These are phyloP conservation scores for Aspergillus sp. DNA, from an alignment of 2,329 filamentous ascomycete genomes.

Conservation along the genomic window DNA sequence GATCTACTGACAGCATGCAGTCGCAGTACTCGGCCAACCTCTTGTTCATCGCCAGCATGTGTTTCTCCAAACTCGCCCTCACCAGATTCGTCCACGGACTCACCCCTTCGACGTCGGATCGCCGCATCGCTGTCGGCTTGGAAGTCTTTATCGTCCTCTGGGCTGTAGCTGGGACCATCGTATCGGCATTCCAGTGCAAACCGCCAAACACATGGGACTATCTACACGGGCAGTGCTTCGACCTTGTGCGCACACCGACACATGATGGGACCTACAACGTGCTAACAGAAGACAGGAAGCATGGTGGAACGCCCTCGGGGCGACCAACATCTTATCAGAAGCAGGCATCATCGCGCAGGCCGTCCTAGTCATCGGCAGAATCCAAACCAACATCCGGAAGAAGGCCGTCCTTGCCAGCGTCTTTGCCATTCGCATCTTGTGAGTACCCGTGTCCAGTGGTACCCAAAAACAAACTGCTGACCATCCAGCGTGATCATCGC, in stretches of 20 bases:
- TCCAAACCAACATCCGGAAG: constrained; percentile 19
- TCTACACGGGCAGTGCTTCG: constrained; percentile 16
- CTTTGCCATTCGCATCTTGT: constrained; percentile 24
- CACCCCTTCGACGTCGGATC: constrained; percentile 18
- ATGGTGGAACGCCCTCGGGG: constrained; percentile 24
- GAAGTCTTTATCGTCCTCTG: constrained; percentile 14
- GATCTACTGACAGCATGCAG: constrained; percentile 6
- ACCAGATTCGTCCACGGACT: constrained; percentile 22
- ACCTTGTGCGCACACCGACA: constrained; percentile 13
- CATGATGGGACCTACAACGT: background rate
- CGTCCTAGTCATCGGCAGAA: constrained; percentile 18
- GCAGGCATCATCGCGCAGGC: constrained; percentile 21
- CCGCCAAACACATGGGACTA: constrained; percentile 18
- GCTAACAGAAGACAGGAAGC: constrained; percentile 12
- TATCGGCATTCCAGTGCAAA: constrained; percentile 19
- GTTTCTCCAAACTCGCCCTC: constrained; percentile 24
- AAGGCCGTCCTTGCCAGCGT: constrained; percentile 17
- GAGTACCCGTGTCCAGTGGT: constrained; percentile 7
- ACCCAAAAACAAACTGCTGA: background rate
- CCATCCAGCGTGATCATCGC: constrained; percentile 22
- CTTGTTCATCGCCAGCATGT: constrained; percentile 21
- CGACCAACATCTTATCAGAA: constrained; percentile 26
- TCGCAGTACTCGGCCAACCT: constrained; percentile 21
- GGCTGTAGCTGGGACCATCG: constrained; percentile 13
- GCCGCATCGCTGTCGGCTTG: constrained; percentile 14